Evolutionary conservation across 2,329 filamentous ascomycete species (phyloP), one percentile per base, ranked within the genome.

Genomic region (Parastagonospora avenae): DNA sequence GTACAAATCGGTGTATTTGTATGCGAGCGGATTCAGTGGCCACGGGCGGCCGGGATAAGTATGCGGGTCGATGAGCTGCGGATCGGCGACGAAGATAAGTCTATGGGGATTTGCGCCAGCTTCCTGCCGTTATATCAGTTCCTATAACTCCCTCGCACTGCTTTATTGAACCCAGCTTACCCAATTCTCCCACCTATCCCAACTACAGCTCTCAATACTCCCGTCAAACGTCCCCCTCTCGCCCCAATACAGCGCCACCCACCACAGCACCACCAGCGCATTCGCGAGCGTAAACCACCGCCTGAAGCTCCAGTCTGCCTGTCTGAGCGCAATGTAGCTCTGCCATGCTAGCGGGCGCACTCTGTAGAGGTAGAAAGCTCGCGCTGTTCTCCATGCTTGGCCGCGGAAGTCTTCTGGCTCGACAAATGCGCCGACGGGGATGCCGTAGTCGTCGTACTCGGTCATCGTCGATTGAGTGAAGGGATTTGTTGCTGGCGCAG

Each of bases 181-280:
- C 92, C 94, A 99, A 74, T 85, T 82, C 79, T 99, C 94, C 94
- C 94, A 99, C 35, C 83, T 83, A 31, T 84, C 81, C 94, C 94
- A 99, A 47, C 83, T 77, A 74, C 94, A 99, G 44, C 78, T 80
- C 48, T 83, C 78, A 12, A 96, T 84, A 52, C 83, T 86, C 57
- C 83, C 84, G 46, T 82, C 80, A 72, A 95, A 97, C 31, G 88
- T 82, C 74, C 84, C 89, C 52, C 89, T 81, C 77, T 99, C 94
- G 1, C 93, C 92, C 85, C 90, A 94, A 59, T 94, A 84, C 55
- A 99, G 66, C 15, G 89, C 81, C 16, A 90, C 72, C 35, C 92
- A 64, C 93, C 94, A 99, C 39, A 92, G 52, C 10, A 83, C 69
- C 14, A 90, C 84, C 57, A 96, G 72, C 12, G 87, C 71, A 68